A percentile compares a stretch with the other conserved stretches of the same genome.
phyloP scores from a whole-genome alignment of 345 rosid species.

The Citrus inodora region DNA sequence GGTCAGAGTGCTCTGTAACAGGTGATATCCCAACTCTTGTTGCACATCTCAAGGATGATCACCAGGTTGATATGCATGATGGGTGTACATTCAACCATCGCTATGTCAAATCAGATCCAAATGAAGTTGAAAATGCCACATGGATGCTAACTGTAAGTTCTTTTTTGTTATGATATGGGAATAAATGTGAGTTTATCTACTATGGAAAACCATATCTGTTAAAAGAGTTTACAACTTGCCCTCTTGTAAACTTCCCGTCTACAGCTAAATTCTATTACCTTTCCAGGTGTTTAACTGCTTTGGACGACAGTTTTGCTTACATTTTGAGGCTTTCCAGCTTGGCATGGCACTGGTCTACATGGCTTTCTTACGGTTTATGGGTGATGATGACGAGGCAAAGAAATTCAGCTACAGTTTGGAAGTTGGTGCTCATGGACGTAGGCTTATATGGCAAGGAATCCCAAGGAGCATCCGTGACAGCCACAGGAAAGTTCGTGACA shows the following conservation, averaged over 20 bases:
- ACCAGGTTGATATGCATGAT: slow-evolving; percentile 77
- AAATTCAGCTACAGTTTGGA: slow-evolving; percentile 79
- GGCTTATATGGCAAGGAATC: slow-evolving; percentile 78
- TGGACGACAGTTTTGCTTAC: slow-evolving; percentile 89
- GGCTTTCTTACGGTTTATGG: slow-evolving; percentile 92
- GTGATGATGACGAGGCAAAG: slow-evolving; percentile 84
- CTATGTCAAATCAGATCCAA: slow-evolving; percentile 79
- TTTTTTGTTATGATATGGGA: neutral
- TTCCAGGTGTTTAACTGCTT: slow-evolving; percentile 83
- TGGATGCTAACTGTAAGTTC: slow-evolving; percentile 79
- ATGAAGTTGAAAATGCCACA: slow-evolving; percentile 77
- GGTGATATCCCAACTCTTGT: slow-evolving; percentile 67
- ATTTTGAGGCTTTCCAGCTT: slow-evolving; percentile 90
- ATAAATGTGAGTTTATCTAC: neutral
- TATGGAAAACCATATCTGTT: neutral
- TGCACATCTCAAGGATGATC: slow-evolving; percentile 72
- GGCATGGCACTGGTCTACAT: slow-evolving; percentile 84
- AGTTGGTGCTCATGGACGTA: slow-evolving; percentile 75
- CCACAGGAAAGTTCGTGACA: slow-evolving; percentile 83
- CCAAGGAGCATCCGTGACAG: slow-evolving; percentile 89
- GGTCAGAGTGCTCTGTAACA: slow-evolving; percentile 59
- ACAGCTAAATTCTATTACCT: neutral
- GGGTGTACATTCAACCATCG: slow-evolving; percentile 81
- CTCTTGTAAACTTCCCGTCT: neutral
- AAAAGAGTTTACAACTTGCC: neutral